A percentile compares a stretch with the other conserved stretches of the same genome.
Conservation (phyloP, 2,329 filamentous ascomycete genomes). For the Cercospora sp. region DNA sequence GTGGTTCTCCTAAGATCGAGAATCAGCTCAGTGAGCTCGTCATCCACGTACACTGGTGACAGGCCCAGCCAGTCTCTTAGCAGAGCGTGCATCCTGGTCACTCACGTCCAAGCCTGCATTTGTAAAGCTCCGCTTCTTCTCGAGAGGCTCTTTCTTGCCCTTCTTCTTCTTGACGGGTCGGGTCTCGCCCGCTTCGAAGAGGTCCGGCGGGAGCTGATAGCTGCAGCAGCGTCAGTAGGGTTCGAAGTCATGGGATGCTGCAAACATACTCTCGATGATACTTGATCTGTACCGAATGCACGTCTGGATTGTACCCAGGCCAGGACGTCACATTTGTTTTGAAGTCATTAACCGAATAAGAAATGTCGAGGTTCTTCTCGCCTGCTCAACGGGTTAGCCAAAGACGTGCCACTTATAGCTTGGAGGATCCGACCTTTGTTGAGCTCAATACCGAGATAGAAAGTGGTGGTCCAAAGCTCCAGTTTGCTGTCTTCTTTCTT, state of each 20-base stretch:
- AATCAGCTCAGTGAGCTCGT: constrained; percentile 9
- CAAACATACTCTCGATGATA: constrained; percentile 79
- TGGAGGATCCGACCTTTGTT: constrained; percentile 38
- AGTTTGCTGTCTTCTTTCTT: constrained; percentile 46
- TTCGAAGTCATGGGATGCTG: neutral
- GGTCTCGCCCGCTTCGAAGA: constrained; percentile 77
- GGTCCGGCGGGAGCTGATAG: constrained; percentile 82
- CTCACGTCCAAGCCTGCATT: constrained; percentile 51
- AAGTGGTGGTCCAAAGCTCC: constrained; percentile 81
- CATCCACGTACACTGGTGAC: neutral
- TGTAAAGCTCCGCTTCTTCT: constrained; percentile 48
- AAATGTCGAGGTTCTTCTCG: constrained; percentile 72
- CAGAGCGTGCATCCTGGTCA: constrained; percentile 24
- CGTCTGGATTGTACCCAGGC: constrained; percentile 71
- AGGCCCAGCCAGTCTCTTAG: constrained; percentile 5
- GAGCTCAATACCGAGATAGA: constrained; percentile 88
- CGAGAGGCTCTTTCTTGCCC: constrained; percentile 37
- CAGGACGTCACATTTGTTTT: constrained; percentile 77
- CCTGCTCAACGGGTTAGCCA: constrained; percentile 45
- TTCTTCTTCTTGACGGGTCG: constrained; percentile 48
- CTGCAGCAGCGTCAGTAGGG: constrained; percentile 50
- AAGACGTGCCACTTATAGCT: neutral
- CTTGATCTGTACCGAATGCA: constrained; percentile 77
- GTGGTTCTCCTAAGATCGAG: constrained; percentile 31
- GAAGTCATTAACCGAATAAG: constrained; percentile 81